Evolutionary conservation across 805 yeast species (phyloP), one percentile per base, ranked within the genome.

Genomic region (Sugiyamaella lignohabitans): DNA sequence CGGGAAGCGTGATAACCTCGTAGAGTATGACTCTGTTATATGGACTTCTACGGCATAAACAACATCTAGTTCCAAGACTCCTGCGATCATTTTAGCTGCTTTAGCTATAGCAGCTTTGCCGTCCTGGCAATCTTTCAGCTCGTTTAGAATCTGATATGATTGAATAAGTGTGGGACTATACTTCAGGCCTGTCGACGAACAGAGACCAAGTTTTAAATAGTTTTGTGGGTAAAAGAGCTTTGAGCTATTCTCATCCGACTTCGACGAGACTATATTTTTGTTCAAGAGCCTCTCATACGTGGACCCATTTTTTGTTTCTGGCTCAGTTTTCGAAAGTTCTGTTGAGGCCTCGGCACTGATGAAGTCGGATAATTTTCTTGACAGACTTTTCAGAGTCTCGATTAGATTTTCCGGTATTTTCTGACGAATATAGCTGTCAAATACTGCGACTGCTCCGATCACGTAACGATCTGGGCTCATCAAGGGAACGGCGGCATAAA

Each of bases 401-500:
- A 45, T 34, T 11, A 60, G 50, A 5, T 39, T 45, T 2, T 44
- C 43, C 1, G 50, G 45, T 8, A 58, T 40, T 5, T 36, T 41
- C 5, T 42, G 34, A 24, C 61, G 53, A 29, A 53, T 32, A 43
- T 53, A 59, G 2, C 60, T 58, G 59, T 80, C 87, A 65, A 78
- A 80, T 0, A 82, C 66, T 1, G 88, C 66, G 17, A 83, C 58
- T 1, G 72, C 73, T 0, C 91, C 91, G 45, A 83, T 70, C 0
- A 67, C 67, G 11, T 68, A 67, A 3, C 71, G 73, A 6, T 67
- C 57, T 11, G 59, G 48, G 1, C 69, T 49, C 17, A 19, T 36
- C 34, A 82, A 55, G 0, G 87, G 86, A 3, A 79, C 84, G 0
- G 84, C 86, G 30, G 79, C 74, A 59, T 82, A 84, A 56, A 81